Conservation (phyloP, 352 stramenopile genomes). For the Phytophthora sansomeana region DNA sequence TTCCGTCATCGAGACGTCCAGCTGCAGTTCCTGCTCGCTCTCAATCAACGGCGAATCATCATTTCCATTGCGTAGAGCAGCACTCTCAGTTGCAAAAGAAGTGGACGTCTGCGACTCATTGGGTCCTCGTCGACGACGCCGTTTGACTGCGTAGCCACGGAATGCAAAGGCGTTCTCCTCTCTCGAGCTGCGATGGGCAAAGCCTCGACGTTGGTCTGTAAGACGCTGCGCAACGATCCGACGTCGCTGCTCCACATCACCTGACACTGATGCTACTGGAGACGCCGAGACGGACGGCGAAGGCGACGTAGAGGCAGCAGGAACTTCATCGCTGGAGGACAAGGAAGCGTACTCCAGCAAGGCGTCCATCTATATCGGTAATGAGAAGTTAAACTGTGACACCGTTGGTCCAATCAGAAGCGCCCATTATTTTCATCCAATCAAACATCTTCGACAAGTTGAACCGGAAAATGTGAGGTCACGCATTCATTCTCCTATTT, state of each 20-base stretch:
- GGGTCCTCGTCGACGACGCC: neutral
- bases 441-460: neutral
- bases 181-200: conserved; percentile 12
- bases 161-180: conserved; percentile 44
- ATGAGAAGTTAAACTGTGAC: conserved; percentile 9
- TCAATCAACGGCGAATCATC: conserved; percentile 10
- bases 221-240: conserved; percentile 5
- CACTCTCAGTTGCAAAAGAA: neutral
- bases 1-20: neutral
- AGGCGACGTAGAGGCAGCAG: neutral
- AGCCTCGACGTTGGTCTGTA: neutral
- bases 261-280: neutral
- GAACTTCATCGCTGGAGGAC: neutral
- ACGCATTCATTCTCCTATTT: neutral
- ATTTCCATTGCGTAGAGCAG: neutral
- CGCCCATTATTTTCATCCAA: neutral
- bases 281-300: neutral
- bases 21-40: neutral
- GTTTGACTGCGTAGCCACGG: conserved; percentile 41
- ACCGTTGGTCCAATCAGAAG: conserved; percentile 11
- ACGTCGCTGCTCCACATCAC: conserved; percentile 1
- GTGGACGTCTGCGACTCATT: neutral
- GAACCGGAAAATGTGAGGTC: neutral
- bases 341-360: conserved; percentile 27
- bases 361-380: conserved; percentile 32